Evolutionary conservation across 140 eudicot species (phyloP), one percentile per base, ranked within the genome.

Genomic region (Cichorium intybus): DNA sequence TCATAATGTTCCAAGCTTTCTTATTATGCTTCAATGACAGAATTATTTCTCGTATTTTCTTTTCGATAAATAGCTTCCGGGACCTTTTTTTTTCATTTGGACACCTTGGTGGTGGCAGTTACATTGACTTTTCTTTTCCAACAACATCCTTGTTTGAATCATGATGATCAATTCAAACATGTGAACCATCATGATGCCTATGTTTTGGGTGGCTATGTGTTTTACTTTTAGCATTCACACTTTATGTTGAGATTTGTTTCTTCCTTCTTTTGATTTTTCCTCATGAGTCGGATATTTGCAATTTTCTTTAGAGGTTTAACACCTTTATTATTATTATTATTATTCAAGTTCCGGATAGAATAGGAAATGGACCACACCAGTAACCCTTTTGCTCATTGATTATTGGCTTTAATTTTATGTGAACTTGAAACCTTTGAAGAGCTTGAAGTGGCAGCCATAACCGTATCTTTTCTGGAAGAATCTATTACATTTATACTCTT

Each of bases 331-430:
- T 50, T 49, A 33, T 77, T 84, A 51, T 80, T 87, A 41, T 49
- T 45, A 68, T 75, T 72, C 24, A 78, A 51, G 59, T 70, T 63
- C 73, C 90, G 81, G 57, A 83, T 69, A 69, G 96, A 92, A 61
- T 94, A 88, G 39, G 96, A 88, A 66, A 92, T 95, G 18, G 98
- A 92, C 62, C n/a, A n/a, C n/a, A n/a, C n/a, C n/a, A n/a, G n/a
- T n/a, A n/a, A n/a, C n/a, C n/a, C n/a, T n/a, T n/a, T n/a, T n/a
- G n/a, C n/a, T n/a, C n/a, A n/a, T n/a, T n/a, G n/a, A n/a, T n/a
- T n/a, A n/a, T n/a, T n/a, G n/a, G n/a, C n/a, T n/a, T n/a, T n/a
- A n/a, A n/a, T n/a, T n/a, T n/a, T n/a, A n/a, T n/a, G n/a, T n/a
- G n/a, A n/a, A n/a, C n/a, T n/a, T n/a, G n/a, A n/a, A n/a, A n/a